These are phyloP conservation scores for apple (Malus domestica) DNA, from an alignment of 306 rosid species.

Conservation along the genomic window DNA sequence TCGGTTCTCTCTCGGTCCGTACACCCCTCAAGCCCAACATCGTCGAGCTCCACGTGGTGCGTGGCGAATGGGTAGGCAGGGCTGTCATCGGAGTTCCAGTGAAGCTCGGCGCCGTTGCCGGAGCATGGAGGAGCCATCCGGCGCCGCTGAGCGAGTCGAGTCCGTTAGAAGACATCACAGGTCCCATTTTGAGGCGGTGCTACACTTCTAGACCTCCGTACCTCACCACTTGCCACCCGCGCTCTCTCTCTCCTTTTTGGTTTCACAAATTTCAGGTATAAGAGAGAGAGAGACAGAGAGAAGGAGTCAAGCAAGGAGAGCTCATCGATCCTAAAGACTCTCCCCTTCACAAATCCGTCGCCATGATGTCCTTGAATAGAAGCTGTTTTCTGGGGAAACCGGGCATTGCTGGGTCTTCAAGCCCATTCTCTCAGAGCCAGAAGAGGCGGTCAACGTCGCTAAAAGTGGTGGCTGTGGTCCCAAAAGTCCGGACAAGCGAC, in stretches of 20 bases:
- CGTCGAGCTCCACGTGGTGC: too few species aligned
- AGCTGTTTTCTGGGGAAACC: slow-evolving; percentile 45
- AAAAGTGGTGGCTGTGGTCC: slow-evolving; percentile 42
- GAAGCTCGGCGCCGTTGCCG: too few species aligned
- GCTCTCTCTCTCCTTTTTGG: background rate
- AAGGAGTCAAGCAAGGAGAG: slow-evolving; percentile 18
- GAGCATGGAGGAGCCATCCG: too few species aligned
- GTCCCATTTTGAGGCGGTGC: too few species aligned
- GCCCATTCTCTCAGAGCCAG: slow-evolving; percentile 28
- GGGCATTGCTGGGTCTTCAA: slow-evolving; percentile 27
- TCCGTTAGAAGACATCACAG: too few species aligned
- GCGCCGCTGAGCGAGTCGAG: too few species aligned
- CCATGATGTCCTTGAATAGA: slow-evolving; percentile 47
- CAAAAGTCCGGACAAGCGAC: slow-evolving; percentile 43
- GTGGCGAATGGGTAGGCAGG: too few species aligned
- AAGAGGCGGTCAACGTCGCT: slow-evolving; percentile 25
- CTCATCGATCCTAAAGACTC: slow-evolving; percentile 23
- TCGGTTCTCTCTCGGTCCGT: too few species aligned
- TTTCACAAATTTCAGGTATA: background rate
- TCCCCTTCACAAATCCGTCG: slow-evolving; percentile 29
- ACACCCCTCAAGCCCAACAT: too few species aligned
- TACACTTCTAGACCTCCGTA: too few species aligned
- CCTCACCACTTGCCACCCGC: too few species aligned
- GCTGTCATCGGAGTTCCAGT: too few species aligned
- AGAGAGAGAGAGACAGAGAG: slow-evolving; percentile 19